phyloP scores from a whole-genome alignment of 1,139 yeast genomes.

The Kluyveromyces sp. region DNA sequence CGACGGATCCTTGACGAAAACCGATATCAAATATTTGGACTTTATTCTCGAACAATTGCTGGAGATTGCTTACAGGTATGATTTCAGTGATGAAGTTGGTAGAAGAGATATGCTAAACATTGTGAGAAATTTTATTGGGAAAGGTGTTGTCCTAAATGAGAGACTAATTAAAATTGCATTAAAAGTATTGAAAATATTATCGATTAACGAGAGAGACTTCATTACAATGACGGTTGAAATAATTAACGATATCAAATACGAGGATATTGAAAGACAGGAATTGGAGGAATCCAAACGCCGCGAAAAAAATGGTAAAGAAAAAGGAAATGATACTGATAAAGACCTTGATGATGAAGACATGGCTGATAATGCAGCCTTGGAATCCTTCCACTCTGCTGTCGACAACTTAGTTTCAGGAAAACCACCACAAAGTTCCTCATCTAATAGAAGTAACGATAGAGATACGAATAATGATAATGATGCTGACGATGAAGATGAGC shows the following conservation, averaged over 20 bases:
- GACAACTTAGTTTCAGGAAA: slow-evolving; percentile 26
- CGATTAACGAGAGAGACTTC: slow-evolving; percentile 78
- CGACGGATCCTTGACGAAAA: slow-evolving; percentile 16
- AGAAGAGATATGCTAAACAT: slow-evolving; percentile 73
- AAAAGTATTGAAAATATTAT: slow-evolving; percentile 58
- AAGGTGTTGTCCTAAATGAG: slow-evolving; percentile 45
- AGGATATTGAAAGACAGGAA: slow-evolving; percentile 39
- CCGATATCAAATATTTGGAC: slow-evolving; percentile 51
- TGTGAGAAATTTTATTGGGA: slow-evolving; percentile 53
- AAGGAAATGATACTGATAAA: slow-evolving; percentile 15
- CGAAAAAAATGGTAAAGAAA: slow-evolving; percentile 7
- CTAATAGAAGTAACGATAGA: not conserved
- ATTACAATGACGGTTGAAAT: slow-evolving; percentile 80
- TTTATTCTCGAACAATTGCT: slow-evolving; percentile 72
- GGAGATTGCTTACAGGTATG: slow-evolving; percentile 61
- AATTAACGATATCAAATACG: slow-evolving; percentile 75
- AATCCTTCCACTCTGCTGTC: slow-evolving; percentile 51
- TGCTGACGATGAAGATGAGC: slow-evolving; percentile 19
- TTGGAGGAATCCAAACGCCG: slow-evolving; percentile 7
- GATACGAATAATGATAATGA: slow-evolving; percentile 14
- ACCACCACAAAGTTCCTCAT: slow-evolving; percentile 6
- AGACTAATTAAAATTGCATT: slow-evolving; percentile 50
- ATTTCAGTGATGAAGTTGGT: slow-evolving; percentile 87
- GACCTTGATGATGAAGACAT: slow-evolving; percentile 31
- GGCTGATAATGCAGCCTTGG: slow-evolving; percentile 27